Base-by-base conservation (phyloP, 2,329 filamentous ascomycete genomes). In the Apiospora sp. region DNA sequence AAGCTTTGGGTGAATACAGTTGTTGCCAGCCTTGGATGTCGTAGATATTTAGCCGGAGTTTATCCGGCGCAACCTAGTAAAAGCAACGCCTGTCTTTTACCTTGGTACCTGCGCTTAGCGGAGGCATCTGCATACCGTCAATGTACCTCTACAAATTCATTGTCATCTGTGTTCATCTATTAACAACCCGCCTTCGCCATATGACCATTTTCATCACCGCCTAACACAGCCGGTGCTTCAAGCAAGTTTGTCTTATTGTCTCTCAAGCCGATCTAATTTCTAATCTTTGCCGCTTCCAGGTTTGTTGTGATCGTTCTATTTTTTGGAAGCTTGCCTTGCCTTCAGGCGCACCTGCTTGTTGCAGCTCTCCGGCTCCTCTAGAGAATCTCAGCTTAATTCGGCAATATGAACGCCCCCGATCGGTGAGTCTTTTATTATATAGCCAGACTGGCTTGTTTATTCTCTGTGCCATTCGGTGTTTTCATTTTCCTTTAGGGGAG, bases 361-460 rank as follows among this genome's bases (percentile, higher is more conserved):
- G n/a, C 10, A 37, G 10, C 34, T n/a, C 58, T 34, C 41, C 5
- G 27, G 54, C 34, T 22, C 10, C 34, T 10, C 22, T 41, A 64
- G 34, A 41, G 22, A 22, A 64, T 22, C 58, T 41, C 58, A 8
- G 30, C 58, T 19, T 64, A 64, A 64, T 14, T 34, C 34, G 22
- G 24, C 58, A 64, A 22, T 34, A 64, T 72, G 71, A 72, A 72
- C 68, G 71, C 71, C 34, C 71, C 71, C 7, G 71, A 72, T 70
- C 67, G 71, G 71, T 73, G n/a, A 37, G 54, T 43, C 6, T 41
- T 58, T 68, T 37, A 19, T 22, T 49, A 30, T 22, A 4, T 7
- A 5, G n/a, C 12, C 8, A 41, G 41, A 8, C 4, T 10, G 10
- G 6, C n/a, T 8, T 19, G 19, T 41, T 64, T 41, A 2, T 3